phyloP scores from a whole-genome alignment of 768 basidiomycete genomes.

The Saitozyma podzolica region DNA sequence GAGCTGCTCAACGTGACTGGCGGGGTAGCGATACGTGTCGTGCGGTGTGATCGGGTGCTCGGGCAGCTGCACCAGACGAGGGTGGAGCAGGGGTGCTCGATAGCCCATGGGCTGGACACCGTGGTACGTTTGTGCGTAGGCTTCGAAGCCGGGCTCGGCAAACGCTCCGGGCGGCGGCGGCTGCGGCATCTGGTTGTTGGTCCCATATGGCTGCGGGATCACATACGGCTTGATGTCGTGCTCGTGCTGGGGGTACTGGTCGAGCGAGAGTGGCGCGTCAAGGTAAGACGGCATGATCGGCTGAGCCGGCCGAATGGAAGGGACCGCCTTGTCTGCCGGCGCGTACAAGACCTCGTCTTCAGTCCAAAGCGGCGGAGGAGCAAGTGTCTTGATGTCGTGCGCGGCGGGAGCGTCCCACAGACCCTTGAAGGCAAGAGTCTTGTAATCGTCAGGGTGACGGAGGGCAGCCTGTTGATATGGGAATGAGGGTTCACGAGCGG shows the following conservation, averaged over 20 bases:
- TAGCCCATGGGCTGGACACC: background rate
- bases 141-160: background rate
- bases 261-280: background rate
- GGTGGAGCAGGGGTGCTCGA: background rate
- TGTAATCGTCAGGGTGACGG: too few species aligned
- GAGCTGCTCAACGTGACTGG: slow-evolving; percentile 14
- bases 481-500: too few species aligned
- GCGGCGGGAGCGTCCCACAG: too few species aligned
- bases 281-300: too few species aligned
- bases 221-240: background rate
- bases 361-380: too few species aligned
- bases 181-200: background rate
- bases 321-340: too few species aligned
- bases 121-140: background rate
- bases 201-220: background rate
- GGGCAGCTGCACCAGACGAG: slow-evolving; percentile 17
- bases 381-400: too few species aligned
- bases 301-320: too few species aligned
- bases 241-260: background rate
- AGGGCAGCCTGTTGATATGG: too few species aligned
- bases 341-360: too few species aligned
- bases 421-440: too few species aligned
- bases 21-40: slow-evolving; percentile 27
- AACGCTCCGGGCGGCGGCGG: background rate
- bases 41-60: slow-evolving; percentile 25